phyloP scores from a whole-genome alignment of 331 rosid species.

The Pyrus hybrid region DNA sequence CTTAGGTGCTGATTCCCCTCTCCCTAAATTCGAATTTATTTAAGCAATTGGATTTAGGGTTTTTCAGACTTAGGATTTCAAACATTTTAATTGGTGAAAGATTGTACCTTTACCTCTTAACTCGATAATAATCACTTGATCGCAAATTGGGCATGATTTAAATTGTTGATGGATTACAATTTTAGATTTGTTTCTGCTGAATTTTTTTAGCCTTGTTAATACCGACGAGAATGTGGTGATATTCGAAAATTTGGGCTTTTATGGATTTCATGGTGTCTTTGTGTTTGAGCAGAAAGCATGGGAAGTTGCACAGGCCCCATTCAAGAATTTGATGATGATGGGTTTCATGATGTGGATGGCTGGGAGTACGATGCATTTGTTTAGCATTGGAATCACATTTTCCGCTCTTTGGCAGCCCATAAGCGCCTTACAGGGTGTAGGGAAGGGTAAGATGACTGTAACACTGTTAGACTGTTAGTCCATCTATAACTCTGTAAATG shows the following conservation, averaged over 20 bases:
- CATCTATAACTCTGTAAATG: background rate
- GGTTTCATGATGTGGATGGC: conserved; percentile 99
- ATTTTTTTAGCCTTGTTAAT: background rate
- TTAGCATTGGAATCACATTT: conserved; percentile 93
- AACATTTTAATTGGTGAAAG: background rate
- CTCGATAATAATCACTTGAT: background rate
- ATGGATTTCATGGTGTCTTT: background rate
- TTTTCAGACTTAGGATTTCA: background rate
- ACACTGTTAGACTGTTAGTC: background rate
- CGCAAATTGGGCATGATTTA: background rate
- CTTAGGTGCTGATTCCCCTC: conserved; percentile 47
- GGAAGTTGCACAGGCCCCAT: conserved; percentile 96
- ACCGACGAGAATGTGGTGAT: background rate
- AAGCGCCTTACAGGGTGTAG: conserved; percentile 80
- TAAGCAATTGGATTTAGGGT: background rate
- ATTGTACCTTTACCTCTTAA: background rate
- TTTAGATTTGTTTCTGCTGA: background rate
- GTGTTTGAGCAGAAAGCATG: conserved; percentile 72
- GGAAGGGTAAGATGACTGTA: conserved; percentile 52
- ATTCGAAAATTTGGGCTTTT: background rate
- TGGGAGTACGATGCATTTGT: conserved; percentile 85
- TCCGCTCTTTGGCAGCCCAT: conserved; percentile 98
- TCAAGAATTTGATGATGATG: conserved; percentile 94
- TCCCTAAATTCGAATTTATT: background rate
- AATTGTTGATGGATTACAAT: background rate